A percentile compares a stretch with the other conserved stretches of the same genome.
These are phyloP conservation scores for Colletotrichum sp. DNA, from an alignment of 2,329 filamentous ascomycete genomes.

Conservation along the genomic window DNA sequence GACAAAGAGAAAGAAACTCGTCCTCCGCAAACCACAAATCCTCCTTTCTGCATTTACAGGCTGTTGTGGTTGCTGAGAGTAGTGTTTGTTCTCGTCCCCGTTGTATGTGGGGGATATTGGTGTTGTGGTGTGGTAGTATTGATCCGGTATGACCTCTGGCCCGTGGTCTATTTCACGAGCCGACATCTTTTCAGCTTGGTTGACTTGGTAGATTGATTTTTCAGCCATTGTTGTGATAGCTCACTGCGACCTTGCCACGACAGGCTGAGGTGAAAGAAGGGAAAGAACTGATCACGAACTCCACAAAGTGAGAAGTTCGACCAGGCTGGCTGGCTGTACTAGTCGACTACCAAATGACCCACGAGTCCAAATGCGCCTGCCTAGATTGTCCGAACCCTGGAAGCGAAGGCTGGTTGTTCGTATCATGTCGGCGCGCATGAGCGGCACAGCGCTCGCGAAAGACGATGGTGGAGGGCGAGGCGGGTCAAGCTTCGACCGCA, in stretches of 20 bases:
- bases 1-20: constrained; percentile 1
- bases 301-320: not conserved
- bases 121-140: not conserved
- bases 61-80: not conserved
- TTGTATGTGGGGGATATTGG: not conserved
- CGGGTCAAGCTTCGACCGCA: not conserved
- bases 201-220: not conserved
- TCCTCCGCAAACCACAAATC: not conserved
- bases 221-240: not conserved
- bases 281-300: not conserved
- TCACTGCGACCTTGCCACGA: not conserved
- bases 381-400: not conserved
- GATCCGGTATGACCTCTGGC: not conserved
- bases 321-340: not conserved
- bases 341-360: not conserved
- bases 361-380: not conserved
- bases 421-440: not conserved
- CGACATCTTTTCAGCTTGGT: not conserved
- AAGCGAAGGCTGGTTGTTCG: not conserved
- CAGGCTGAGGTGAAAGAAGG: not conserved
- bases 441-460: not conserved
- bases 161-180: not conserved
- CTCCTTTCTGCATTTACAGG: not conserved
- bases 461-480: not conserved
- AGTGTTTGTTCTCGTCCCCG: not conserved